Evolutionary conservation across 257 asterid genomes (phyloP).

Genomic region (Solanum pimpinellifolium): DNA sequence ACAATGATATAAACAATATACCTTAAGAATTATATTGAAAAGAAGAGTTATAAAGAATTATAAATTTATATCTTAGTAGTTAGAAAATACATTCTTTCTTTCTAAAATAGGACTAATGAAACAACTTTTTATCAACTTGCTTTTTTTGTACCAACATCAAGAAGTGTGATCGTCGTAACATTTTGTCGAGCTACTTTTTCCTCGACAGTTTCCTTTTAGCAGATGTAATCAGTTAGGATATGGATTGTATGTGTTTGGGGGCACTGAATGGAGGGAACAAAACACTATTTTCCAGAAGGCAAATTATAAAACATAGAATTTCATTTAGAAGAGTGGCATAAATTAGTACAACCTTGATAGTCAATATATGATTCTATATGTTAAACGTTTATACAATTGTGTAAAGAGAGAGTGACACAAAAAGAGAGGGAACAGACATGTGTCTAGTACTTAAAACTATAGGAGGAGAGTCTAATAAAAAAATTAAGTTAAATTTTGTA

Average conservation of each 20-base stretch:
- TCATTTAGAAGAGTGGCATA: slow-evolving; percentile 98
- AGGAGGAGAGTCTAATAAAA: not conserved
- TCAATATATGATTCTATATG: not conserved
- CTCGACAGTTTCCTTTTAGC: slow-evolving; percentile 12
- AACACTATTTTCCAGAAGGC: no score
- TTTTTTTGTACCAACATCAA: slow-evolving; percentile 19
- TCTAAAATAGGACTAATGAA: slow-evolving; percentile 14
- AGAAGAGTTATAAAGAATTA: not conserved
- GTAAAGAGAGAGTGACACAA: not conserved
- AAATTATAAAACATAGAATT: not conserved
- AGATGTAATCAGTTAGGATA: no score
- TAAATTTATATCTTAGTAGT: not conserved
- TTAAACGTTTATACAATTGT: not conserved
- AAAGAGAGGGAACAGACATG: not conserved
- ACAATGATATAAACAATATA: slow-evolving; percentile 12
- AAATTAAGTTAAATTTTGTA: not conserved
- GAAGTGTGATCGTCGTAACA: not conserved
- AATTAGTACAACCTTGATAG: slow-evolving; percentile 67
- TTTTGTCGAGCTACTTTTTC: slow-evolving; percentile 16
- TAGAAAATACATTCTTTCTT: not conserved
- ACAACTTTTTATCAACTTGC: slow-evolving; percentile 73
- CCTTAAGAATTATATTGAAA: not conserved
- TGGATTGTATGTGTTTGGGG: no score
- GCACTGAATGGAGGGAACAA: no score
- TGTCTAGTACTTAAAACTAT: not conserved